Evolutionary conservation across 768 basidiomycete genomes (phyloP), one percentile per base, ranked within the genome.

Genomic region (Phylloporus sp.): DNA sequence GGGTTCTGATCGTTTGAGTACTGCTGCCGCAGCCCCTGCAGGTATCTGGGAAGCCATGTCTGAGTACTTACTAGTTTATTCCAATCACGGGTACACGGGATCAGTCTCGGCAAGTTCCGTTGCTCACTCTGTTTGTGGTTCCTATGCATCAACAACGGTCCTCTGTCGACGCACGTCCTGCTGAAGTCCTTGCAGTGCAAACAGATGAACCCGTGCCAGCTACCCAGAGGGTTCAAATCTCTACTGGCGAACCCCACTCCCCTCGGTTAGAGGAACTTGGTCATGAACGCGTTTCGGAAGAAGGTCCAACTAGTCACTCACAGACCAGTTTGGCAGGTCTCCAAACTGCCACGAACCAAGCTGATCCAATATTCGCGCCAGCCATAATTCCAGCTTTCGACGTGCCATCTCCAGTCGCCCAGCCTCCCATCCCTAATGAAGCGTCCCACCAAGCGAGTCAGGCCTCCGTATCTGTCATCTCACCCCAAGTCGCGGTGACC

Each of bases 1-100:
- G 13, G 88, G 83, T 24, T 82, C 86, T 6, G 91, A 93, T 38
- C 77, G 81, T 62, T 84, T 80, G 28, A 95, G 72, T 20, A 95
- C 80, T n/a, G 89, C 88, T 11, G 84, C 81, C 49, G 90, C 81
- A 18, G 85, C 88, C 31, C 58, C 76, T 26, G 68, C 51, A 7
- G 90, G 90, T 24, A 86, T 57, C 15, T 57, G 45, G 5, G 45
- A 53, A 20, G 54, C 53, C 48, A 65, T 59, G 28, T 31, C 44
- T 31, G 22, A 22, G 23, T 18, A 8, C 15, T 23, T 46, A 28
- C 29, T 32, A 23, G 20, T 23, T 11, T 13, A 16, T 13, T n/a
- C 29, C 15, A n/a, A n/a, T n/a, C n/a, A n/a, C n/a, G n/a, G n/a
- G 16, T 23, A 15, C 32, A 34, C 32, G 9, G 7, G 13, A 7